Conservation (phyloP, 2,329 filamentous ascomycete species). For the Diaporthe destruens region DNA sequence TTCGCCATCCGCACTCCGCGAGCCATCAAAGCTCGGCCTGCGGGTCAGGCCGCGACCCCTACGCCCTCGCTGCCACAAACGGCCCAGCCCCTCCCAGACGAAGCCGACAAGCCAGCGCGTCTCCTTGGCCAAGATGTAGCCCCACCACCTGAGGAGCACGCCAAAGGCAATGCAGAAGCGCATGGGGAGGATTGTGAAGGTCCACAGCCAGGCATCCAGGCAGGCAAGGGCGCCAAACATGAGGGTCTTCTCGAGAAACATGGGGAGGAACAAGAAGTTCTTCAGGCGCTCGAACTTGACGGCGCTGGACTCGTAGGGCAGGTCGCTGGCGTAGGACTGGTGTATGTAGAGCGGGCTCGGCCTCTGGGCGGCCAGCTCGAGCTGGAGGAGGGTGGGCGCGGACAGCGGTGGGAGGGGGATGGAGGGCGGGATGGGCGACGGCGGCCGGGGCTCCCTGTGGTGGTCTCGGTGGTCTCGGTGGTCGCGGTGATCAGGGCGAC, state of each 20-base stretch:
- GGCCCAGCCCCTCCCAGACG: conserved; percentile 82
- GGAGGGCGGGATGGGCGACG: conserved; percentile 64
- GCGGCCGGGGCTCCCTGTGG: conserved; percentile 48
- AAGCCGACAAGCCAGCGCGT: conserved; percentile 78
- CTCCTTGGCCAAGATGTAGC: conserved; percentile 78
- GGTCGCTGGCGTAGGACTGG: conserved; percentile 66
- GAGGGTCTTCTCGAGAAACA: conserved; percentile 85
- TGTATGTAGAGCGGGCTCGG: conserved; percentile 77
- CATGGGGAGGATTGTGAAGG: conserved; percentile 93
- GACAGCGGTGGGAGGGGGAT: conserved; percentile 77
- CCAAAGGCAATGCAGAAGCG: conserved; percentile 85
- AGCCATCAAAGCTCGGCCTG: conserved; percentile 45
- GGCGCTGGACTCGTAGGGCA: conserved; percentile 90
- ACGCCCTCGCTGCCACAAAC: conserved; percentile 79
- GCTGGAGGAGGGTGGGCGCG: conserved; percentile 73
- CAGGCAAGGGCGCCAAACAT: conserved; percentile 92
- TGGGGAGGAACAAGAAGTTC: conserved; percentile 87
- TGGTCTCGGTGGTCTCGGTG: conserved; percentile 22
- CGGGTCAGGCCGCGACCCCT: conserved; percentile 55
- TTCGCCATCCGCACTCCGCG: conserved; percentile 51
- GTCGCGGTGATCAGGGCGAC: conserved; percentile 26
- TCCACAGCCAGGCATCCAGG: conserved; percentile 95
- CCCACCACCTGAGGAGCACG: conserved; percentile 85
- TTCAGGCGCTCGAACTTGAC: conserved; percentile 92
- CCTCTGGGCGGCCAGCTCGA: conserved; percentile 72